Evolutionary conservation across 2,329 filamentous ascomycete species (phyloP), one percentile per base, ranked within the genome.

Genomic region (Diaporthe sp.): DNA sequence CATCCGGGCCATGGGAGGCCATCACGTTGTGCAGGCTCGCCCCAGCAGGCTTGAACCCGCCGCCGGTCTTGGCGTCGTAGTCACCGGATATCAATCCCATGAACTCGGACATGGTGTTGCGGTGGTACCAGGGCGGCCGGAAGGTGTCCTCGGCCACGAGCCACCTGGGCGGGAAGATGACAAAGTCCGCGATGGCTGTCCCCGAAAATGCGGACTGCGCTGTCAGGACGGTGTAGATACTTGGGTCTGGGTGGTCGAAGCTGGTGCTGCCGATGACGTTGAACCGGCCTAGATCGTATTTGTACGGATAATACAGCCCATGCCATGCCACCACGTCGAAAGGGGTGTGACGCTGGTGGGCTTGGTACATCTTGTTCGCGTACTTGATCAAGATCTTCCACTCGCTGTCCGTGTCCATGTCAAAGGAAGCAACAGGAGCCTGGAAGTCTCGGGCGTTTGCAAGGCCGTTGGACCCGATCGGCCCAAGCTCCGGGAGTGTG

Each of bases 301-400:
- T 96, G 88, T 91, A 95, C 0, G 94, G 94, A 76, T 93, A 93
- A 84, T 95, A 95, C 77, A 91, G 93, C 57, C 94, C 94, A 81
- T 96, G 94, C 93, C 94, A 96, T 3, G 92, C 93, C 3, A 95
- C 94, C 0, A 96, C 90, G 79, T 96, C 94, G 80, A 95, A 96
- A 0, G 94, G 94, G 0, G 92, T 93, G 81, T 95, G 94, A 10
- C 87, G 82, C 83, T 95, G 94, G 55, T 82, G 86, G 7, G 92
- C 91, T 44, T 86, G 84, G 84, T 94, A 95, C 67, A 94, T 88
- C 59, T 87, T 86, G 78, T 93, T 92, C 81, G 91, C 91, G 80
- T 94, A 93, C 82, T 94, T 94, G 81, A 87, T 88, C 46, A 88
- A 88, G 42, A 94, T 84, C 12, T 86, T 89, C 84, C 87, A 87